Base-by-base conservation (phyloP, 345 rosid species). In the Hypericum androsaemum region DNA sequence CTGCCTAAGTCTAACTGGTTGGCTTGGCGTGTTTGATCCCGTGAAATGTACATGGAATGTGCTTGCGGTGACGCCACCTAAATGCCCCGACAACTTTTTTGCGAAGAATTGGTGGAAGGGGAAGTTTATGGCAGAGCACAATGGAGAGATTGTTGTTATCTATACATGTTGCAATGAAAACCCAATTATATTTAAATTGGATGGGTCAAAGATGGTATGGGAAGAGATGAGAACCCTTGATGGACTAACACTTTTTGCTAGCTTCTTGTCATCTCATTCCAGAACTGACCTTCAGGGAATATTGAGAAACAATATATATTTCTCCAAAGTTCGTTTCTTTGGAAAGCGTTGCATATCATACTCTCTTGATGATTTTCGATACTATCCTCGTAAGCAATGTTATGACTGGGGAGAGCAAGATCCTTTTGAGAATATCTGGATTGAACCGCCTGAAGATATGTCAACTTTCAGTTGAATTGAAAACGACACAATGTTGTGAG, bases 311-410 rank as follows among this genome's bases (percentile, higher is more conserved):
- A 77, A 74, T 53, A 57, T 82, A 37, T 83, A 75, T 73, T 72
- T 86, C 82, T 69, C 84, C n/a, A 80, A 77, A 67, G 79, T 77
- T 15, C 83, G 83, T 47, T 75, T 75, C 71, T 80, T 68, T 67
- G 87, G 87, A 53, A 80, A 64, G 59, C 83, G 77, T 14, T 80
- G 87, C 76, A 71, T 80, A 61, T 77, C 83, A 8, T 80, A 64
- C 61, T 80, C 83, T 10, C 75, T 80, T 13, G 60, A 67, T 46
- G 67, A 72, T 14, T 3, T 43, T 50, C 66, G 86, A 59, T 80
- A 77, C 74, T 80, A 72, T 64, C 86, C 87, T 37, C 72, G 79
- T 7, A 80, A 80, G 68, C 79, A 73, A 71, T 62, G 68, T 43
- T 50, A 77, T 57, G 81, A 80, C 47, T 80, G 87, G 83, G 83